A percentile compares a stretch with the other conserved stretches of the same genome.
Conservation (phyloP, 2,329 filamentous ascomycete genomes). For the Verticillium albo-atrum region DNA sequence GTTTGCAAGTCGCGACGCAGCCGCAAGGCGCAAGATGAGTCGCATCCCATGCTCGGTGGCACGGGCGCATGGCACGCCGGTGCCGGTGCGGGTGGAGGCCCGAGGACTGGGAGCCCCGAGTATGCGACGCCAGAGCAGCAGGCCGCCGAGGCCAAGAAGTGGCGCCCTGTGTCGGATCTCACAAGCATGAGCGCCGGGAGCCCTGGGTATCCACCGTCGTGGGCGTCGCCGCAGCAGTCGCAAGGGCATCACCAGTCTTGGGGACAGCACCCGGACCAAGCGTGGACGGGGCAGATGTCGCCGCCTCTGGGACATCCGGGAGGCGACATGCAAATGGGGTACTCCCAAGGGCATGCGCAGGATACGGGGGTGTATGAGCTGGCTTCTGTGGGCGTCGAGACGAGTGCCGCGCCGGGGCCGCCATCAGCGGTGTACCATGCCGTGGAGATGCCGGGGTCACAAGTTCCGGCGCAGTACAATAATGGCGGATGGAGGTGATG, state of each 20-base stretch:
- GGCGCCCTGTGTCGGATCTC: neutral
- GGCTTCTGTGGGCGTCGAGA: conserved; percentile 6
- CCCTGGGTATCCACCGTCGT: conserved; percentile 3
- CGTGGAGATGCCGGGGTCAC: conserved; percentile 11
- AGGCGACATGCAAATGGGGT: neutral
- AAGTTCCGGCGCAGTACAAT: neutral
- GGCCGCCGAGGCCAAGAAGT: neutral
- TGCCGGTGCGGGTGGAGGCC: neutral
- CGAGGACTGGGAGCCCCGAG: conserved; percentile 3
- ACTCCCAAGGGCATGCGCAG: neutral
- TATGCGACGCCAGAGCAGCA: conserved; percentile 1
- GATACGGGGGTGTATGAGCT: conserved; percentile 11
- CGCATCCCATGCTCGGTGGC: conserved; percentile 11
- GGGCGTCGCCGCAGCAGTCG: conserved; percentile 3
- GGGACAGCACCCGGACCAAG: conserved; percentile 1
- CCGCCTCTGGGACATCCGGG: conserved; percentile 3
- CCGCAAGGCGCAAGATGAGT: conserved; percentile 9
- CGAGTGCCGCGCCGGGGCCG: neutral
- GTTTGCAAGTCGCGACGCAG: conserved; percentile 8
- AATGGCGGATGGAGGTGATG: neutral
- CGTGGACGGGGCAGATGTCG: neutral
- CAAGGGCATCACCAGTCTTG: neutral
- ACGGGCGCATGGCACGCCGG: neutral
- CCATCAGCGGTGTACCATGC: conserved; percentile 1
- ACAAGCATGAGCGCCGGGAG: conserved; percentile 1